Percentiles rank a stretch among this genome's conserved stretches.
These are phyloP conservation scores for Pyrenophora seminiperda DNA, from an alignment of 2,329 filamentous ascomycete genomes.

Conservation along the genomic window DNA sequence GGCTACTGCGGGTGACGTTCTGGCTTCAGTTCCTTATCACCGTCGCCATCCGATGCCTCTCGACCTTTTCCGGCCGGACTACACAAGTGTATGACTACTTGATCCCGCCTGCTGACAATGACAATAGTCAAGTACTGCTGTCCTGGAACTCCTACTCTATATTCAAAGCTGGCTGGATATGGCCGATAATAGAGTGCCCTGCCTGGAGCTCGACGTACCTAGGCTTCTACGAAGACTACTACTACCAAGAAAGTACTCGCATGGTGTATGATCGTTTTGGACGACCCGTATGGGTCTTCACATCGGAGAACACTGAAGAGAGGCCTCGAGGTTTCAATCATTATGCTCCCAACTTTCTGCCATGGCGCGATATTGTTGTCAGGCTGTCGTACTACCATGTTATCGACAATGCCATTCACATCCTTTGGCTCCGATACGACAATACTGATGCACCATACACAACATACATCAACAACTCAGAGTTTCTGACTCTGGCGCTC, in stretches of 20 bases:
- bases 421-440: not conserved
- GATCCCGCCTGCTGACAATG: too few relatives aligned
- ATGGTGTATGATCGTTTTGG: not conserved
- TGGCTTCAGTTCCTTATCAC: conserved; percentile 1
- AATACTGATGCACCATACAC: not conserved
- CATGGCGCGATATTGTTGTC: conserved; percentile 1
- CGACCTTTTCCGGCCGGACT: not conserved
- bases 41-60: not conserved
- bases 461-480: conserved; percentile 1
- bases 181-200: not conserved
- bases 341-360: not conserved
- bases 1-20: not conserved
- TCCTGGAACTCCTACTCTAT: not conserved
- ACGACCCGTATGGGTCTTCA: not conserved
- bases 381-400: not conserved
- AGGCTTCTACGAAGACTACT: conserved; percentile 1
- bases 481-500: not conserved
- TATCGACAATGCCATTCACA: not conserved
- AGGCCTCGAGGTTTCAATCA: too few relatives aligned
- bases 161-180: not conserved
- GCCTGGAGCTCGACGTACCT: not conserved
- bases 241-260: not conserved
- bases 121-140: not conserved
- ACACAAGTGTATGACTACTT: too few relatives aligned
- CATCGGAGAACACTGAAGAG: not conserved